Base-by-base conservation (phyloP, 495 filamentous ascomycete species). In the Xylaria acuta region DNA sequence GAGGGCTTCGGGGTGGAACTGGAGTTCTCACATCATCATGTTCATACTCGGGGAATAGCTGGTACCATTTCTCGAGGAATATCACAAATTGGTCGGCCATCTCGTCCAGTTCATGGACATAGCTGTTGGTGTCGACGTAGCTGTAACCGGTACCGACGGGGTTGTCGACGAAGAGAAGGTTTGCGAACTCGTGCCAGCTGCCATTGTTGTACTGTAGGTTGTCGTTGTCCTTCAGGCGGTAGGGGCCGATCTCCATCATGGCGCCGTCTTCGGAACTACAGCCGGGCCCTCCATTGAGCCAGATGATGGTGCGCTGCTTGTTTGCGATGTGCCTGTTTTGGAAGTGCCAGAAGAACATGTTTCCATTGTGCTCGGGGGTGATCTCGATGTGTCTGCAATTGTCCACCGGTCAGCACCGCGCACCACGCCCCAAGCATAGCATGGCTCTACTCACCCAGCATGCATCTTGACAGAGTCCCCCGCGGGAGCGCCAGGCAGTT, bases 301-400 rank as follows among this genome's bases (percentile, higher is more conserved):
- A 99, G 77, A 99, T 92, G 5, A 99, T 93, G 0, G 96, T 97
- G 36, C 95, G 90, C 79, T 97, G 93, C 72, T 88, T 89, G 79
- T 98, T 93, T 45, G 94, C 96, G 70, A 98, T 97, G 77, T 98
- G 95, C 64, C 92, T 89, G 78, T 98, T 98, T 78, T 97, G 90
- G 77, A 90, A 97, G 77, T 97, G 94, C 96, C 96, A 99, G 84
- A 98, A 99, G 86, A 98, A 99, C 2, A 99, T 84, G 81, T 98
- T 95, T 67, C 95, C 95, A 81, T 97, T 93, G 75, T 89, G 87
- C 70, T 92, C 88, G 9, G 91, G 86, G 70, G 92, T 92, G 76
- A 99, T 89, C 81, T 97, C 94, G 81, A 99, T 91, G 78, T 98
- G 97, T 25, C 95, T 97, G 75, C 30, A 49, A 60, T 38, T 63